These are phyloP conservation scores for Warburgia ugandensis DNA, from an alignment of 164 flowering plant species.

Conservation along the genomic window DNA sequence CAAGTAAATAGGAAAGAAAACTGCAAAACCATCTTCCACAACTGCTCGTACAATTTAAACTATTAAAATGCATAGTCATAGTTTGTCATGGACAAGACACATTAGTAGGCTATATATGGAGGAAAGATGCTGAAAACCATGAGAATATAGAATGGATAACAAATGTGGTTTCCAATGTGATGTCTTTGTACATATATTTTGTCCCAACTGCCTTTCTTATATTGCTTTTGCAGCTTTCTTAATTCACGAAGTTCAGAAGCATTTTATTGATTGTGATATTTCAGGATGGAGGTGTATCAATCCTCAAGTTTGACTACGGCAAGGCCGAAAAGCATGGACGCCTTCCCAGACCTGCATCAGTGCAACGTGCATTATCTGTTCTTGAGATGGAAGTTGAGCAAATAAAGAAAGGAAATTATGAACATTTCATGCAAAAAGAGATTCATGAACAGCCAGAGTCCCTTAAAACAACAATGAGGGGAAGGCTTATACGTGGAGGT, in stretches of 20 bases:
- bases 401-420: constrained; percentile 89
- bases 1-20: neutral
- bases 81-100: no score
- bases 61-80: no score
- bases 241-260: neutral
- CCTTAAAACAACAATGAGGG: constrained; percentile 90
- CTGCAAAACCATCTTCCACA: no score
- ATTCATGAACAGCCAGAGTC: constrained; percentile 98
- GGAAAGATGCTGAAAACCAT: no score
- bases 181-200: no score
- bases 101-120: no score
- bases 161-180: no score
- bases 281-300: constrained; percentile 84
- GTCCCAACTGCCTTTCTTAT: no score
- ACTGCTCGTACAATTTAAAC: no score
- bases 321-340: constrained; percentile 41
- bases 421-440: constrained; percentile 98
- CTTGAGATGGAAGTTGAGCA: constrained; percentile 99
- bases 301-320: constrained; percentile 63
- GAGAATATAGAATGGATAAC: no score
- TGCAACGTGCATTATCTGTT: constrained; percentile 87
- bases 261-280: constrained; percentile 7
- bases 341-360: constrained; percentile 68
- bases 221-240: neutral
- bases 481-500: constrained; percentile 85